Base-by-base conservation (phyloP, 2,329 filamentous ascomycete genomes). In the Fusarium buharicum region DNA sequence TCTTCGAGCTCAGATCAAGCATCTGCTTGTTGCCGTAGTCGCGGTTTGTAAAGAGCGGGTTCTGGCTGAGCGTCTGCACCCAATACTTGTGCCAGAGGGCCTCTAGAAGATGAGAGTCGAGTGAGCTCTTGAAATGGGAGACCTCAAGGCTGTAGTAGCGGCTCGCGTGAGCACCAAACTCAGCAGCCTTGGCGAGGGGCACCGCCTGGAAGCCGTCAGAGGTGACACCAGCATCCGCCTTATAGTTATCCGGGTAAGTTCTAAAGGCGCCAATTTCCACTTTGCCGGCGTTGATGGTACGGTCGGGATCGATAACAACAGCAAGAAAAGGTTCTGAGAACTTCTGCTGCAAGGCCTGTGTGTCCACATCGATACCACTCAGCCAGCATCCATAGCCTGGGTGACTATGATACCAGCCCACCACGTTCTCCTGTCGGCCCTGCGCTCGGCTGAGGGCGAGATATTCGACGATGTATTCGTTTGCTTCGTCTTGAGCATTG, bases 381-480 rank as follows among this genome's bases (percentile, higher is more conserved):
- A 99, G 84, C 95, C 95, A 99, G 82, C 95, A 99, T 39, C 95
- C 95, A 75, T 99, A 99, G 22, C 95, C 95, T 0, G 95, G 95
- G 75, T 99, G 95, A 68, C 90, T 94, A 78, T 99, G 95, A 77
- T 99, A 99, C 95, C 95, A 99, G 16, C 95, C 95, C 14, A 99
- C 90, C 0, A 92, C 91, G 75, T 99, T 98, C 78, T 99, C 95
- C 74, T 89, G 82, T 52, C 93, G 81, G 66, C 75, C 92, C 84
- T 81, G 91, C 72, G 93, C 88, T 56, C 94, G 85, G 68, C 90
- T 90, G 4, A 88, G 81, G 68, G 89, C 83, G 24, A 96, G 84
- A 73, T 96, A 98, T 66, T 91, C 86, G 50, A 97, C 88, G 82
- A 98, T 92, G 80, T 98, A 99, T 80, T 98, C 95, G 79, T 98